Evolutionary conservation across 768 basidiomycete species (phyloP).

Genomic region (Rhizopogon salebrosus): DNA sequence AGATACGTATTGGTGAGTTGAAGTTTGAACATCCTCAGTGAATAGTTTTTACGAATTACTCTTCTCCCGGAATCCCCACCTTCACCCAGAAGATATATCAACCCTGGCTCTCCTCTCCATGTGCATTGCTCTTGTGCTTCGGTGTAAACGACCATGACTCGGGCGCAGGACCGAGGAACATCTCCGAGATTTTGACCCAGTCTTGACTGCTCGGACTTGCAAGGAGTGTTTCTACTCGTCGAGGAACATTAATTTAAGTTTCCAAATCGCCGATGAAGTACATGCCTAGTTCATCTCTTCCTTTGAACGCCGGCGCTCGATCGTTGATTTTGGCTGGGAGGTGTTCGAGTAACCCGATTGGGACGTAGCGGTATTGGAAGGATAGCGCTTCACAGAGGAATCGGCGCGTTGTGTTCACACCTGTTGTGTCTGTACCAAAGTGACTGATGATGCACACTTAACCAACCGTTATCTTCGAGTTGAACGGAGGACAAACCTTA

Average conservation of each 20-base stretch:
- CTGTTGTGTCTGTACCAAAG: conserved; percentile 83
- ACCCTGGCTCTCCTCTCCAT: conserved; percentile 60
- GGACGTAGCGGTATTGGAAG: conserved; percentile 95
- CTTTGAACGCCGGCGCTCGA: conserved; percentile 80
- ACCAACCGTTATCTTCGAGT: neutral
- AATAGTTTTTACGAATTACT: neutral
- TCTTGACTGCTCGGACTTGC: conserved; percentile 75
- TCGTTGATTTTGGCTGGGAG: conserved; percentile 86
- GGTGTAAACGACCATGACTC: conserved; percentile 83
- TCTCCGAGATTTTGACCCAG: conserved; percentile 92
- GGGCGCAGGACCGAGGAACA: conserved; percentile 88
- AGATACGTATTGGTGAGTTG: neutral
- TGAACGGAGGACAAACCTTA: conserved; percentile 40
- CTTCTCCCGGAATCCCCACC: neutral
- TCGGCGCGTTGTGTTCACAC: conserved; percentile 85
- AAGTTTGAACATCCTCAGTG: neutral
- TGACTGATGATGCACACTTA: conserved; percentile 39
- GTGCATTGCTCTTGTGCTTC: conserved; percentile 91
- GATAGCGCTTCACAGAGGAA: conserved; percentile 95
- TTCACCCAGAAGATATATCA: conserved; percentile 15
- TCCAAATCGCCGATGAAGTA: conserved; percentile 3
- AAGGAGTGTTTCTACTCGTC: conserved; percentile 69
- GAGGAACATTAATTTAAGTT: conserved; percentile 1
- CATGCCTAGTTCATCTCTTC: conserved; percentile 84
- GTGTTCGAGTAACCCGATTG: conserved; percentile 84